Percentiles rank a stretch among this genome's conserved stretches.
These are phyloP conservation scores for Amoeboaphelidium protococcarum DNA, from an alignment of 371 early-diverging fungal genomes.

Conservation along the genomic window DNA sequence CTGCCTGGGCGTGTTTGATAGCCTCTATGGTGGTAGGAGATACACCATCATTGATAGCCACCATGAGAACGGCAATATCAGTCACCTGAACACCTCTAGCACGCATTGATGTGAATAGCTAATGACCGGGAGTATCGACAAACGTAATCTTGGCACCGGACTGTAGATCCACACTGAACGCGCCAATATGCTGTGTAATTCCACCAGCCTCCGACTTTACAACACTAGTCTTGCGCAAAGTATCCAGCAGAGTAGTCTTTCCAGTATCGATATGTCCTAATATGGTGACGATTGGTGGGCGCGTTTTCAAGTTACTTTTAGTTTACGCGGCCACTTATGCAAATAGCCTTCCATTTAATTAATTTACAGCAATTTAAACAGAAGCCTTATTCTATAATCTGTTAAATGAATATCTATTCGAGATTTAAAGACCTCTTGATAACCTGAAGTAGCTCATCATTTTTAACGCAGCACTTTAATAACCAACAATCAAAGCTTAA, in stretches of 20 bases:
- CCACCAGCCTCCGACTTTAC: slow-evolving; percentile 87
- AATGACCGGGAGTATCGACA: slow-evolving; percentile 88
- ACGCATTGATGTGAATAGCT: slow-evolving; percentile 82
- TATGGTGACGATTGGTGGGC: slow-evolving; percentile 84
- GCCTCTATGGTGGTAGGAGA: slow-evolving; percentile 93
- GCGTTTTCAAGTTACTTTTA: no score
- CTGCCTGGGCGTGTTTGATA: slow-evolving; percentile 61
- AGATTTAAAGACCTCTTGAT: no score
- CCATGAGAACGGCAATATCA: slow-evolving; percentile 79
- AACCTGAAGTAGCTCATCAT: no score
- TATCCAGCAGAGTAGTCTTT: slow-evolving; percentile 86
- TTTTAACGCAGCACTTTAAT: no score
- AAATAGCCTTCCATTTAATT: no score
- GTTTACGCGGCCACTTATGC: no score
- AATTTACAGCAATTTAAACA: no score
- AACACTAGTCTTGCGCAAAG: slow-evolving; percentile 63
- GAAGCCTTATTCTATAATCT: no score
- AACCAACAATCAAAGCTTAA: no score
- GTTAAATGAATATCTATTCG: no score
- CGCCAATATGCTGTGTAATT: slow-evolving; percentile 93
- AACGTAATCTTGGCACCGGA: slow-evolving; percentile 57
- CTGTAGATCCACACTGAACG: slow-evolving; percentile 42
- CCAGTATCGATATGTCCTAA: slow-evolving; percentile 97
- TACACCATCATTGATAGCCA: slow-evolving; percentile 89
- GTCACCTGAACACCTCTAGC: slow-evolving; percentile 70